Evolutionary conservation across 192 early-diverging fungal species (phyloP), one percentile per base, ranked within the genome.

Genomic region (Rhizoclosmatium globosum): DNA sequence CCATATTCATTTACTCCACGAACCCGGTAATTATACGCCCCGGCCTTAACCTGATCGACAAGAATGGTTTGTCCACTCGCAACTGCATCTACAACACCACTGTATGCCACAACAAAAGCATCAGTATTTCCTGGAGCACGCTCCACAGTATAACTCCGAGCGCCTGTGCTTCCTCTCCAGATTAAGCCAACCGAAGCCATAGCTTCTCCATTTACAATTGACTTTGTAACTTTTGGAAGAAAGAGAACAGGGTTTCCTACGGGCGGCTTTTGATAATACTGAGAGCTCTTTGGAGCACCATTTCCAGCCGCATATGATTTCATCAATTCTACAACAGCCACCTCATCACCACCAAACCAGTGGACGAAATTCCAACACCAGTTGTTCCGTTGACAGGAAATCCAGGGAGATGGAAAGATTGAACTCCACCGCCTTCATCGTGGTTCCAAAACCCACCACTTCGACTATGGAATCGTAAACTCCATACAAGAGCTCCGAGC

Each of bases 391-490:
- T 53, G 17, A 53, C 6, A 53, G 78, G 48, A 60, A 85, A 83
- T 59, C 84, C 84, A 1, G 84, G 84, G 47, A 69, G 73, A 69
- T 85, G 84, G 53, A 81, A 85, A 39, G 84, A 47, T 4, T 15
- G 62, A 45, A 81, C 74, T n/a, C 77, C 77, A 17, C 69, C 47
- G 7, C 53, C 60, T 62, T 85, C 84, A n/a, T 19, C n/a, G 66
- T 85, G 84, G 7, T 70, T 67, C 74, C 83, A 83, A 57, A 85
- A 85, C 17, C 84, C 84, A 4, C 84, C 84, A 1, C 43, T 21
- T 9, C 76, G 48, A 15, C 64, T 19, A 46, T 77, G 84, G 46
- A 65, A 83, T 21, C 84, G 75, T 48, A 85, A 59, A 39, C 59
- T 67, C 84, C 84, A 85, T 11, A 76, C 9, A 47, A 85, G 47